These are phyloP conservation scores for Diaporthe sp. DNA, from an alignment of 2,329 filamentous ascomycete species.

Conservation along the genomic window DNA sequence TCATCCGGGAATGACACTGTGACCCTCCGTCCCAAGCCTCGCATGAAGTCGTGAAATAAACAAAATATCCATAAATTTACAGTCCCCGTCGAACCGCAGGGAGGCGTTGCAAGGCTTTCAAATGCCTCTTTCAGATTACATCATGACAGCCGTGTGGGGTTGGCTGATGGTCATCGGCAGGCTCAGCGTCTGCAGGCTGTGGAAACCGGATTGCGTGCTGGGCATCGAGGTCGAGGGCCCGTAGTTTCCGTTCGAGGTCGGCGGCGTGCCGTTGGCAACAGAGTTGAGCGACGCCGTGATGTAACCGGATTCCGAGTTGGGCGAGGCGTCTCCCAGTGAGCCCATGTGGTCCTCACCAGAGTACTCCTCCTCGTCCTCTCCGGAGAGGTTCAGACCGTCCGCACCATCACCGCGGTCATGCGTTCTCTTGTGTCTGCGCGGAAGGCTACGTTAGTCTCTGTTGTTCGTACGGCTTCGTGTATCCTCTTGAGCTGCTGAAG, in stretches of 20 bases:
- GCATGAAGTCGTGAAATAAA: slow-evolving; percentile 40
- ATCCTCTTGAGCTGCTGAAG: slow-evolving; percentile 50
- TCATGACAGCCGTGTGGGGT: slow-evolving; percentile 54
- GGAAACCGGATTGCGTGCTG: slow-evolving; percentile 59
- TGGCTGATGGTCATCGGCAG: slow-evolving; percentile 76
- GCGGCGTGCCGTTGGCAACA: slow-evolving; percentile 50
- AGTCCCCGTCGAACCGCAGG: slow-evolving; percentile 29
- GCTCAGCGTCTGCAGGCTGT: slow-evolving; percentile 72
- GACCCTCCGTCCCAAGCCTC: slow-evolving; percentile 17
- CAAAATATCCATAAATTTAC: slow-evolving; percentile 40
- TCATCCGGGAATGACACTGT: slow-evolving; percentile 37
- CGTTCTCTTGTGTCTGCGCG: slow-evolving; percentile 85
- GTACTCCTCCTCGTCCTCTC: slow-evolving; percentile 88
- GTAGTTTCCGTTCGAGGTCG: slow-evolving; percentile 48
- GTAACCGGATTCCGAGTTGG: slow-evolving; percentile 78
- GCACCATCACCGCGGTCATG: slow-evolving; percentile 75
- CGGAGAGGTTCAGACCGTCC: slow-evolving; percentile 75
- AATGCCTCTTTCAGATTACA: slow-evolving; percentile 45
- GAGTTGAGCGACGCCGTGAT: slow-evolving; percentile 65
- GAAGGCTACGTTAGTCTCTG: slow-evolving; percentile 53
- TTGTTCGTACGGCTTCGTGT: slow-evolving; percentile 37
- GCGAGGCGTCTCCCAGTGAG: slow-evolving; percentile 83
- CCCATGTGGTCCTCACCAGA: slow-evolving; percentile 87
- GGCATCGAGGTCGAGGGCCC: slow-evolving; percentile 48
- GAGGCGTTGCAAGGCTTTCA: slow-evolving; percentile 2